Conservation (phyloP, 2,329 filamentous ascomycete species). For the Macroventuria anomochaeta region DNA sequence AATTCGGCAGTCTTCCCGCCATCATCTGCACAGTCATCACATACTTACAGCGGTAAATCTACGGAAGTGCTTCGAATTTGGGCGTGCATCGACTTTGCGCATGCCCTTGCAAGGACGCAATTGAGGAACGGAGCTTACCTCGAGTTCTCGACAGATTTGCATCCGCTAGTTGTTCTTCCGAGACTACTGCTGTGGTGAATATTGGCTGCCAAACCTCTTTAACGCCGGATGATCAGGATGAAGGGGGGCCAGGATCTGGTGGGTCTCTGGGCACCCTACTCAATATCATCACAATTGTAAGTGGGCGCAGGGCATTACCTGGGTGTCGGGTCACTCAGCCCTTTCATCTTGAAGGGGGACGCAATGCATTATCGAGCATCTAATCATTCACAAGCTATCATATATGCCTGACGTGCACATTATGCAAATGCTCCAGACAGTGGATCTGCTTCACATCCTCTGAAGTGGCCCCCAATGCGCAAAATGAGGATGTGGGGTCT, state of each 20-base stretch:
- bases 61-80: slow-evolving; percentile 14
- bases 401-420: neutral
- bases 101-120: neutral
- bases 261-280: slow-evolving; percentile 2
- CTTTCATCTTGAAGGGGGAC: neutral
- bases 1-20: slow-evolving; percentile 11
- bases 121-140: slow-evolving; percentile 3
- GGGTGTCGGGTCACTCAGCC: neutral
- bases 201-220: slow-evolving; percentile 26
- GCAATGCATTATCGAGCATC: neutral
- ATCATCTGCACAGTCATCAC: slow-evolving; percentile 23
- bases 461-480: neutral
- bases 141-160: slow-evolving; percentile 8
- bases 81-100: slow-evolving; percentile 9
- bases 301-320: neutral
- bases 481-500: slow-evolving; percentile 6
- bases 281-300: slow-evolving; percentile 1
- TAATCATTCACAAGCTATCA: neutral
- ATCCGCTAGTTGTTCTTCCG: slow-evolving; percentile 27
- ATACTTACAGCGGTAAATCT: slow-evolving; percentile 18
- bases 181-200: slow-evolving; percentile 31
- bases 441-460: neutral
- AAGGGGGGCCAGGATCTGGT: slow-evolving; percentile 1
- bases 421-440: neutral
- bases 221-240: slow-evolving; percentile 9